A percentile compares a stretch with the other conserved stretches of the same genome.
Conservation (phyloP, 345 rosid species). For the Citrus mangshanensis region DNA sequence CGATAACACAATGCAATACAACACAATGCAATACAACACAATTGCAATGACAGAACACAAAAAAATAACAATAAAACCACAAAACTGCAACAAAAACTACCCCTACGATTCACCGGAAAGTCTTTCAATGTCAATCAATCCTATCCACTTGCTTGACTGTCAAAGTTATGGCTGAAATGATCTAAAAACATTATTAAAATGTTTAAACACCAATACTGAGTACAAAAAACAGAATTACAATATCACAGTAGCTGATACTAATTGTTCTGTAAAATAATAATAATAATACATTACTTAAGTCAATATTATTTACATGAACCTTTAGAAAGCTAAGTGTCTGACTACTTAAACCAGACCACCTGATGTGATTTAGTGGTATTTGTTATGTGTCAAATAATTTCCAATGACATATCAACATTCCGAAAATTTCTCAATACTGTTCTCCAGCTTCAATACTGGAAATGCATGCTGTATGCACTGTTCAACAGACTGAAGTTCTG, state of each 20-base stretch:
- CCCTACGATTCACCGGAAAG: too few relatives aligned
- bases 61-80: too few relatives aligned
- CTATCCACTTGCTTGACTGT: not conserved
- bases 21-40: too few relatives aligned
- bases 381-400: not conserved
- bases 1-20: too few relatives aligned
- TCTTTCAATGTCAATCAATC: too few relatives aligned
- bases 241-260: not conserved
- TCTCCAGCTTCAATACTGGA: not conserved
- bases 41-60: too few relatives aligned
- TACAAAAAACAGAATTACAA: not conserved
- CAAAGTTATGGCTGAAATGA: not conserved
- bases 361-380: not conserved
- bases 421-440: not conserved
- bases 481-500: not conserved
- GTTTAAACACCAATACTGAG: not conserved
- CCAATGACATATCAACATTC: not conserved
- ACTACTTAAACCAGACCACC: not conserved
- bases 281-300: not conserved
- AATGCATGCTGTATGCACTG: not conserved
- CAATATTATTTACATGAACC: not conserved
- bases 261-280: not conserved
- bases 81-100: too few relatives aligned
- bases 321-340: not conserved
- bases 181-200: not conserved